Conservation (phyloP, 257 asterid species). For the Solanum stenotomum region DNA sequence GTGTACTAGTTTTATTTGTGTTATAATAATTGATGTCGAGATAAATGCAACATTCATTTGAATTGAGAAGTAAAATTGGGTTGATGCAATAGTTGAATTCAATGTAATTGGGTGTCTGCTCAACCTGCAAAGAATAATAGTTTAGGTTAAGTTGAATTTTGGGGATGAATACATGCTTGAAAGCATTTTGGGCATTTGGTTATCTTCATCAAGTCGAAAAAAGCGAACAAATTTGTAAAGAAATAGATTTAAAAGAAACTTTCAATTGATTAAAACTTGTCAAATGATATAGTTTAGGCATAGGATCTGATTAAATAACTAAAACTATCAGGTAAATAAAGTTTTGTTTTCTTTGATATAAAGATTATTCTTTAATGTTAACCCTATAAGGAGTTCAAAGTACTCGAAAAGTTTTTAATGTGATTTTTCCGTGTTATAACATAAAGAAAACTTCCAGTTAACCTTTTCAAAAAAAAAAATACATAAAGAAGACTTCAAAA, state of each 20-base stretch:
- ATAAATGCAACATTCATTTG: not conserved
- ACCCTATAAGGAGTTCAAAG: not conserved
- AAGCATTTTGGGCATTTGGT: not conserved
- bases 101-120: not conserved
- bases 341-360: not conserved
- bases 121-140: not conserved
- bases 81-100: not conserved
- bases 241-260: not conserved
- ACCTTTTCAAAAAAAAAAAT: too few species aligned
- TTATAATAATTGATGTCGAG: not conserved
- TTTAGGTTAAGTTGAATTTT: not conserved
- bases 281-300: not conserved
- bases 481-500: not conserved
- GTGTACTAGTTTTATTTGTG: not conserved
- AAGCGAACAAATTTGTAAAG: not conserved
- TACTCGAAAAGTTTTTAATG: not conserved
- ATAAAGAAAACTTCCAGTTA: not conserved
- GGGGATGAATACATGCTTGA: not conserved
- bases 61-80: not conserved
- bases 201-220: not conserved
- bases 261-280: not conserved
- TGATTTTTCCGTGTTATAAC: not conserved
- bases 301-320: not conserved
- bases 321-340: not conserved
- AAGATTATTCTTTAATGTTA: not conserved